phyloP scores from a whole-genome alignment of 306 rosid genomes.

The Gynostemma pentaphyllum region DNA sequence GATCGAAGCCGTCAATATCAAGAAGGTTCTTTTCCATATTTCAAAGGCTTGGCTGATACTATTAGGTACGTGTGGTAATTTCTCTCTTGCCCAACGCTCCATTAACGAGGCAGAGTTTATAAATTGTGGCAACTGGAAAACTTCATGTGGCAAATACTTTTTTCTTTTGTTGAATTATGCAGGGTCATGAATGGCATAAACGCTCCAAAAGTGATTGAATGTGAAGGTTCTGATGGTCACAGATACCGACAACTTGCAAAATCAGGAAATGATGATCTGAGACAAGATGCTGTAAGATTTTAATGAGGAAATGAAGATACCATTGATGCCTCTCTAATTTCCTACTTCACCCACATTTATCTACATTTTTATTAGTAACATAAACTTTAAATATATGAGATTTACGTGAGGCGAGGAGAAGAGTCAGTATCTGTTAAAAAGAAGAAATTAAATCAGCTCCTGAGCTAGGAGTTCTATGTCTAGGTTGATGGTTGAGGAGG shows the following conservation, averaged over 20 bases:
- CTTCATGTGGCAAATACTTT: background rate
- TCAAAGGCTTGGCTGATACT: constrained; percentile 70
- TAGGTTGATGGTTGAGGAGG: background rate
- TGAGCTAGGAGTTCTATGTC: background rate
- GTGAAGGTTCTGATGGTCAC: constrained; percentile 86
- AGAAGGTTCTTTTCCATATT: constrained; percentile 83
- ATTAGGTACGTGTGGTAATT: constrained; percentile 30
- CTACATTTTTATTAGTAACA: background rate
- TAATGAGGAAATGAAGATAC: background rate
- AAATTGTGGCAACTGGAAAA: constrained; percentile 1
- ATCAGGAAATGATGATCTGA: constrained; percentile 91
- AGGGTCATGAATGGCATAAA: constrained; percentile 93
- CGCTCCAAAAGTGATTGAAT: constrained; percentile 92
- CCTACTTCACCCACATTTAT: background rate
- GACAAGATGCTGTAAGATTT: constrained; percentile 86
- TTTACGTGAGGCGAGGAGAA: background rate
- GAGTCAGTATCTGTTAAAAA: background rate
- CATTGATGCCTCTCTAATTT: background rate
- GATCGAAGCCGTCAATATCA: constrained; percentile 65
- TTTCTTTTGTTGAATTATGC: constrained; percentile 9
- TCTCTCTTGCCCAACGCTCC: constrained; percentile 12
- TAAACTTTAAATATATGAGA: background rate
- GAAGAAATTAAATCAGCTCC: background rate
- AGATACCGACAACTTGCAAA: constrained; percentile 85
- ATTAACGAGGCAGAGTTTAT: background rate